Percentiles rank a stretch among this genome's conserved stretches.
Evolutionary conservation across 1,284 basidiomycete genomes (phyloP).

Genomic region (Taiwanofungus camphoratus): DNA sequence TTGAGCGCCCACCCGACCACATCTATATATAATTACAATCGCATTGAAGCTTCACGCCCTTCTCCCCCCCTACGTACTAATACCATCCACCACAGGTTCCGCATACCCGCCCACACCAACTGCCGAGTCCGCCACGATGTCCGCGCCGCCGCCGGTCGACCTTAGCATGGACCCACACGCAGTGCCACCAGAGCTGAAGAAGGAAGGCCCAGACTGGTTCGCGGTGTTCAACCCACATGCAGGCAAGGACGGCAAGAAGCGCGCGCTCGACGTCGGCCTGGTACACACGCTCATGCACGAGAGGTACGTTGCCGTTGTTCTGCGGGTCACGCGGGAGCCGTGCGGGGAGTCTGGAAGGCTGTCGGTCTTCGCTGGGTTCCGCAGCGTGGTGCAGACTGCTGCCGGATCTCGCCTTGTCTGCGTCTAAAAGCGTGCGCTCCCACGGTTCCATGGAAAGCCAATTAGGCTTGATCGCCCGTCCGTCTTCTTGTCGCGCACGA

Average conservation of each 20-base stretch:
- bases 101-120: not conserved
- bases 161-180: conserved; percentile 37
- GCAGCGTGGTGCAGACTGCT: conserved; percentile 5
- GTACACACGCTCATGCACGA: conserved; percentile 92
- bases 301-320: conserved; percentile 60
- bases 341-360: conserved; percentile 7
- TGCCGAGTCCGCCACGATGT: not conserved
- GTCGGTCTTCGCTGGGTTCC: conserved; percentile 4
- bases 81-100: not conserved
- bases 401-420: too few species aligned
- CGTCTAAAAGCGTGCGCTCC: too few species aligned
- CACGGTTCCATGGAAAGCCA: too few species aligned
- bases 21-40: too few species aligned
- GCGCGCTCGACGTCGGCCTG: conserved; percentile 80
- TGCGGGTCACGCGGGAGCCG: too few species aligned
- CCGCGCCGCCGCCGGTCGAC: conserved; percentile 14
- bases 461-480: too few species aligned
- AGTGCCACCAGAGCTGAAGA: conserved; percentile 52
- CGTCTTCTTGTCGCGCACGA: too few species aligned
- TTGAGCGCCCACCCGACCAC: too few species aligned
- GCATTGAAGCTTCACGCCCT: too few species aligned
- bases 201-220: conserved; percentile 92
- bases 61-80: not conserved
- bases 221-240: conserved; percentile 89
- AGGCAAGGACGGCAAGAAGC: conserved; percentile 37